phyloP scores from a whole-genome alignment of 2,329 filamentous ascomycete species.

The Thermoascus crustaceus region DNA sequence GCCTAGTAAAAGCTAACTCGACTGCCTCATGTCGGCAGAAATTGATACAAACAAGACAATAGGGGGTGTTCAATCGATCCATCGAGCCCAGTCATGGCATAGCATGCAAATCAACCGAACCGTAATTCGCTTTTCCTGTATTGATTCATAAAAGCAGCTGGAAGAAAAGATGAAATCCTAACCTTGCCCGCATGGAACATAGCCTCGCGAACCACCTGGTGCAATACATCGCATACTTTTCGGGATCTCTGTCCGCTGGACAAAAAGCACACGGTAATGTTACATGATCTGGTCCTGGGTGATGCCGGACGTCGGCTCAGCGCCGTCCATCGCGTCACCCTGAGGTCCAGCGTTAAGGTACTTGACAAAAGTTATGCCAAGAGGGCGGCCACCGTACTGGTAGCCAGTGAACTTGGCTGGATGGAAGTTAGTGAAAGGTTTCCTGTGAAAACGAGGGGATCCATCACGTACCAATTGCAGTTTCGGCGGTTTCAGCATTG shows the following conservation, averaged over 20 bases:
- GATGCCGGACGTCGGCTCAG: slow-evolving; percentile 58
- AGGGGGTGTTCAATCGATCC: not conserved
- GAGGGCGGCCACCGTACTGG: slow-evolving; percentile 88
- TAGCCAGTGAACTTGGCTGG: slow-evolving; percentile 91
- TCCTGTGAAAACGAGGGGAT: not conserved
- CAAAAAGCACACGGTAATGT: slow-evolving; percentile 12
- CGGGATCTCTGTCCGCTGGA: slow-evolving; percentile 1
- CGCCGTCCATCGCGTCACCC: slow-evolving; percentile 72
- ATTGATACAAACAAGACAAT: not conserved
- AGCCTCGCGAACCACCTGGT: not conserved
- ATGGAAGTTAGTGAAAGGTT: slow-evolving; percentile 17
- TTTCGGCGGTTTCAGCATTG: slow-evolving; percentile 72
- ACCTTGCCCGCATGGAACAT: not conserved
- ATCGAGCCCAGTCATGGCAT: not conserved
- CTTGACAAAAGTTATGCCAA: slow-evolving; percentile 89
- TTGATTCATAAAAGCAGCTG: not conserved
- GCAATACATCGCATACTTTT: slow-evolving; percentile 1
- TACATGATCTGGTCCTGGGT: slow-evolving; percentile 99
- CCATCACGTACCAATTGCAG: slow-evolving; percentile 60
- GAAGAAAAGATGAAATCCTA: not conserved
- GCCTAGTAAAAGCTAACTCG: not conserved
- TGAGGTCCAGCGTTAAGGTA: slow-evolving; percentile 63
- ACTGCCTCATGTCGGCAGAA: not conserved
- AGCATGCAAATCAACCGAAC: not conserved
- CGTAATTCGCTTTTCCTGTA: not conserved